Evolutionary conservation across 2,329 filamentous ascomycete genomes (phyloP), one percentile per base, ranked within the genome.

Genomic region (Tricladium varicosporioides): DNA sequence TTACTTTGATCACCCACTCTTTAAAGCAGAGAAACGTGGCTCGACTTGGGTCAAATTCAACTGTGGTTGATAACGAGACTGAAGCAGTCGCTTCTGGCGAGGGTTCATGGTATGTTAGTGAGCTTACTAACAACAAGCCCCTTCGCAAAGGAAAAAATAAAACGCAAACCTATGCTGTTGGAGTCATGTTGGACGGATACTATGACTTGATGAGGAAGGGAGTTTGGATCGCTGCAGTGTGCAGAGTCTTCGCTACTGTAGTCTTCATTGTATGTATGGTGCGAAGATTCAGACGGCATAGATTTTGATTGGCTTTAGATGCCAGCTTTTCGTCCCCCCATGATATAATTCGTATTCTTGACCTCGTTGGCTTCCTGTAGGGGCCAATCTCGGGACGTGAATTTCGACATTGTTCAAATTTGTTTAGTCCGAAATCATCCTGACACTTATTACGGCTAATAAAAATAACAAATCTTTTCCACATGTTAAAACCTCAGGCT

Each of bases 1-100:
- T 88, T 53, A 85, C 79, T 74, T 67, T 84, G 9, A 71, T 87
- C 65, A 87, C 84, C 0, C 80, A 80, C 60, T 72, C 73, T 5
- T 80, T 88, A 65, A 80, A 81, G 56, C 75, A 76, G 59, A 74
- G 74, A 54, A 84, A 84, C 54, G 48, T 67, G 57, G 52, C 53
- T 57, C 54, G 66, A 60, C 51, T 68, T 71, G 61, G 60, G 2
- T 22, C 57, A n/a, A 69, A 66, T 49, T 60, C 66, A 40, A 69
- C 63, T n/a, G 68, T 62, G 5, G 51, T 68, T 27, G 67, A 70
- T 46, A 62, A 58, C 18, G 60, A 67, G 22, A 67, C 65, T 1
- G 63, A 65, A 48, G 66, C 67, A 9, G 57, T 65, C 22, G 56
- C 65, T 16, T 56, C 58, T 14, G 59, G 53, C n/a, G 58, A 63